Conservation (phyloP, 2,329 filamentous ascomycete genomes). For the Lojkania enalia region DNA sequence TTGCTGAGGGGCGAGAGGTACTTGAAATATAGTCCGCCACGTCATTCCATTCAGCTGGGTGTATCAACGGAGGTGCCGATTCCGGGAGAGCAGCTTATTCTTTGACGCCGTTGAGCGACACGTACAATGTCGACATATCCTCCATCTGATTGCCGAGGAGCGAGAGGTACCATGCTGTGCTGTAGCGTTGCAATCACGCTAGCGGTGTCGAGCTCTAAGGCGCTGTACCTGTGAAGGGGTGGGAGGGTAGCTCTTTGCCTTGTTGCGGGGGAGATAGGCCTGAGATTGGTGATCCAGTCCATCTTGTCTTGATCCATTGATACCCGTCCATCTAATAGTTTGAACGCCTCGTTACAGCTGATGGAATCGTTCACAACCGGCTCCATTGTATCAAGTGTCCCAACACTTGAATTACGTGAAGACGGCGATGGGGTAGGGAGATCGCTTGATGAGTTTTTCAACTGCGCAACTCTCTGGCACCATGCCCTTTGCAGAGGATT, state of each 20-base stretch:
- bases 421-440: conserved; percentile 14
- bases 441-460: conserved; percentile 22
- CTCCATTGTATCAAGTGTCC: conserved; percentile 30
- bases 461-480: conserved; percentile 40
- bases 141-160: conserved; percentile 36
- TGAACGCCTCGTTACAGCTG: conserved; percentile 41
- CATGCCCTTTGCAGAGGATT: conserved; percentile 41
- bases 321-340: conserved; percentile 39
- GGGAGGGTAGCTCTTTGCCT: conserved; percentile 24
- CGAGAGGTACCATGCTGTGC: conserved; percentile 31
- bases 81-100: conserved; percentile 21
- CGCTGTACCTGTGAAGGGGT: conserved; percentile 38
- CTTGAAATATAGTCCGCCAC: too few species aligned
- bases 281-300: conserved; percentile 36
- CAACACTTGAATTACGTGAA: conserved; percentile 27
- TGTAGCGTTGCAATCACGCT: conserved; percentile 42
- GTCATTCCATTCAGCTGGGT: too few species aligned
- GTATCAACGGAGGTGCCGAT: neutral
- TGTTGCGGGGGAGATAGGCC: conserved; percentile 22
- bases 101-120: conserved; percentile 32
- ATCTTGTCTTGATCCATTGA: conserved; percentile 33
- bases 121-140: conserved; percentile 32
- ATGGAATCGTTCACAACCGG: conserved; percentile 27
- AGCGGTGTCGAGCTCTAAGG: conserved; percentile 42
- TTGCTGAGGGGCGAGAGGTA: too few species aligned